Conservation (phyloP, 345 rosid genomes). For the Acer campestre region DNA sequence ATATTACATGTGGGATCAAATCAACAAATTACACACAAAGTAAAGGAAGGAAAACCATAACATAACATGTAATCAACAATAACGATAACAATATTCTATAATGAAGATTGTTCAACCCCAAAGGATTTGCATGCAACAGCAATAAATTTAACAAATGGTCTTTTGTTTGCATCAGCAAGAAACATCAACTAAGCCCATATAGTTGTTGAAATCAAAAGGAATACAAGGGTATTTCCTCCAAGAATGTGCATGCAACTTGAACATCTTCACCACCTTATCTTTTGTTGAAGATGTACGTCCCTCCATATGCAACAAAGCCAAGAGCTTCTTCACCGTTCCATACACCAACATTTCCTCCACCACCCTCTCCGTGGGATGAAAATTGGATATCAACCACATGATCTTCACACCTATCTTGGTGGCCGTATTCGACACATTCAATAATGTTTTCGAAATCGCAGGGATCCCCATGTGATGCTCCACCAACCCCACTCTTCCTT, state of each 20-base stretch:
- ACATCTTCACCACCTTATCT: conserved; percentile 33
- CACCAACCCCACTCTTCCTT: conserved; percentile 35
- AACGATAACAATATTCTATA: too few relatives aligned
- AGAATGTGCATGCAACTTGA: conserved; percentile 32
- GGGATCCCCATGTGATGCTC: conserved; percentile 40
- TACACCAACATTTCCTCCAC: conserved; percentile 38
- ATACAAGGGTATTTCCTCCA: conserved; percentile 38
- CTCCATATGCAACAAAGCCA: conserved; percentile 34
- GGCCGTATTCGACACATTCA: conserved; percentile 15
- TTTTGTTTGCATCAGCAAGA: background rate
- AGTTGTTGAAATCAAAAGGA: conserved; percentile 29
- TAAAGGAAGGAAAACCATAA: too few relatives aligned
- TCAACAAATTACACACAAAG: too few relatives aligned
- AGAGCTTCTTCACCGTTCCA: conserved; percentile 37
- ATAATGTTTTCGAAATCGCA: conserved; percentile 33
- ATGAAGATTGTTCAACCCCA: too few relatives aligned
- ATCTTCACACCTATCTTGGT: conserved; percentile 40
- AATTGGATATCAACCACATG: conserved; percentile 32
- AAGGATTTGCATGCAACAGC: too few relatives aligned
- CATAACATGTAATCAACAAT: too few relatives aligned
- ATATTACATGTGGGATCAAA: too few relatives aligned
- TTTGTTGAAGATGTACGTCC: conserved; percentile 33
- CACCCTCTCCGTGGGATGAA: conserved; percentile 27
- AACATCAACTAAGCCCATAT: conserved; percentile 25
- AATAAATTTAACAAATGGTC: too few relatives aligned